These are phyloP conservation scores for Vachellia collinsii DNA, from an alignment of 306 rosid species.

Conservation along the genomic window DNA sequence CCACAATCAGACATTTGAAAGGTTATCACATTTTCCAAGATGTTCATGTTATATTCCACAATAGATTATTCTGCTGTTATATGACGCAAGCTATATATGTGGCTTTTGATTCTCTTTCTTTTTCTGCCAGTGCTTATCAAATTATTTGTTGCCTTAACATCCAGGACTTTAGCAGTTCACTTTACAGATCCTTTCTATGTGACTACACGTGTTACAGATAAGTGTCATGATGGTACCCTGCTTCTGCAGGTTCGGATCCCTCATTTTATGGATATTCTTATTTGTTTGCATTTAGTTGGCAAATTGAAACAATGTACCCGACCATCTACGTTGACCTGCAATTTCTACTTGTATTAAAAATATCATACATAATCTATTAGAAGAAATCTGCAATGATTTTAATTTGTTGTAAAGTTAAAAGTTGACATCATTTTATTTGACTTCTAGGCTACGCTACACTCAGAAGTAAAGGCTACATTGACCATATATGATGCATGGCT, in stretches of 20 bases:
- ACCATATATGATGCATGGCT: slow-evolving; percentile 91
- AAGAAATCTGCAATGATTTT: slow-evolving; percentile 17
- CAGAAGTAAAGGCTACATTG: slow-evolving; percentile 90
- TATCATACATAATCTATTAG: background rate
- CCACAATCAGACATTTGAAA: slow-evolving; percentile 89
- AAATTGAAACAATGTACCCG: slow-evolving; percentile 23
- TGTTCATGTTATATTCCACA: no score
- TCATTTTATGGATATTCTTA: slow-evolving; percentile 33
- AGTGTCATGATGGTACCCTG: slow-evolving; percentile 87
- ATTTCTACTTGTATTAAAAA: slow-evolving; percentile 27
- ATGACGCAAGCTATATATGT: slow-evolving; percentile 21
- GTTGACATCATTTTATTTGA: slow-evolving; percentile 39
- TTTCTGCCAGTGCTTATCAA: slow-evolving; percentile 31
- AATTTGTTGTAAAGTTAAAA: slow-evolving; percentile 26
- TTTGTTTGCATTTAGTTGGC: slow-evolving; percentile 29
- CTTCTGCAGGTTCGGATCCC: slow-evolving; percentile 80
- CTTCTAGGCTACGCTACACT: slow-evolving; percentile 85
- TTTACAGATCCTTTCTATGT: slow-evolving; percentile 95
- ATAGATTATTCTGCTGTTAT: slow-evolving; percentile 23
- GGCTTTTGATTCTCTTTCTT: slow-evolving; percentile 21
- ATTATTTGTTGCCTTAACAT: slow-evolving; percentile 37
- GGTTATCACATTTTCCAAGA: slow-evolving; percentile 48
- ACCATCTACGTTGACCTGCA: slow-evolving; percentile 26
- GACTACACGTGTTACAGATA: slow-evolving; percentile 81
- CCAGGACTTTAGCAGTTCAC: slow-evolving; percentile 96